phyloP scores from a whole-genome alignment of 2,329 filamentous ascomycete species.

The Beauveria asiatica region DNA sequence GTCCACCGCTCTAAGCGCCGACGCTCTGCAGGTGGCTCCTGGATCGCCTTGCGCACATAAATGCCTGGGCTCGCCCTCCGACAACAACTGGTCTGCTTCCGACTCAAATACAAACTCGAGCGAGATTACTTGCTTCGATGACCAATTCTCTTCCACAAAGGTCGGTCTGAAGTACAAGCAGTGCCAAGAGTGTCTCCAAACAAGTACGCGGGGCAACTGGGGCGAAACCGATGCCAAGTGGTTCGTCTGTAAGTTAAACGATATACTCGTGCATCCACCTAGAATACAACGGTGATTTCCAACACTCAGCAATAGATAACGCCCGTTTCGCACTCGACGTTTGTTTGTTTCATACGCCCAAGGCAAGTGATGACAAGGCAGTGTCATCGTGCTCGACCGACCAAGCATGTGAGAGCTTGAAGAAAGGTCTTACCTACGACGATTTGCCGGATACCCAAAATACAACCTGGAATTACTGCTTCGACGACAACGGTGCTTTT shows the following conservation, averaged over 20 bases:
- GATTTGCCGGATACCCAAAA: conserved; percentile 18
- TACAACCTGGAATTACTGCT: conserved; percentile 33
- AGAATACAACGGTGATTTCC: conserved; percentile 8
- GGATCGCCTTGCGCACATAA: conserved; percentile 40
- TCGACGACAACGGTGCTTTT: conserved; percentile 27
- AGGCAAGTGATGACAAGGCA: conserved; percentile 22
- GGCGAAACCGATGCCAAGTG: conserved; percentile 34
- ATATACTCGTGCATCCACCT: background rate
- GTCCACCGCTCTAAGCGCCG: background rate
- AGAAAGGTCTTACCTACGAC: conserved; percentile 28
- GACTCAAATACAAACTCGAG: conserved; percentile 33
- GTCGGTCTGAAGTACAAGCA: conserved; percentile 37
- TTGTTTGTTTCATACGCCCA: conserved; percentile 34
- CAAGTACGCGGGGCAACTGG: conserved; percentile 29
- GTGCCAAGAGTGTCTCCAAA: conserved; percentile 39
- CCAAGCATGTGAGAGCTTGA: conserved; percentile 32
- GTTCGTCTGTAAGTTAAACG: conserved; percentile 37
- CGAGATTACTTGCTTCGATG: conserved; percentile 40
- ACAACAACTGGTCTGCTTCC: conserved; percentile 24
- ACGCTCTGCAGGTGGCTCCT: conserved; percentile 37
- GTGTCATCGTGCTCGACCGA: conserved; percentile 36
- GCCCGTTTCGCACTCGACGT: conserved; percentile 38
- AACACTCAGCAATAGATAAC: conserved; percentile 34
- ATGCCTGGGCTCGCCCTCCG: conserved; percentile 33
- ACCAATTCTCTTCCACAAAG: conserved; percentile 27